Evolutionary conservation across 2,329 filamentous ascomycete genomes (phyloP).

Genomic region (Pseudogymnoascus sp.): DNA sequence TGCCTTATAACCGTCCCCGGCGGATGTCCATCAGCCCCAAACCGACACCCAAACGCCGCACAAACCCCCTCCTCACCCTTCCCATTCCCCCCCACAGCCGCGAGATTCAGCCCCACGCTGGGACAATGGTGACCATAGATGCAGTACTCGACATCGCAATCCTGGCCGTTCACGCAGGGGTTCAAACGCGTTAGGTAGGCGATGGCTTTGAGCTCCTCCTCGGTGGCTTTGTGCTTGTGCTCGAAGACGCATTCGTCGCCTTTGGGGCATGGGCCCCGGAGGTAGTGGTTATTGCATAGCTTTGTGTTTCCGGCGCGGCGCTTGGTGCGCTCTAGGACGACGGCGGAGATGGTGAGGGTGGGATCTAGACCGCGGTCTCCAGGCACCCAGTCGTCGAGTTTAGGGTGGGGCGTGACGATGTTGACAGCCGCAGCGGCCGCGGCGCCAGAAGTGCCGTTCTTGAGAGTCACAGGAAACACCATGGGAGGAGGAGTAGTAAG

Average conservation of each 20-base stretch:
- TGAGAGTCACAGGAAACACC: constrained; percentile 13
- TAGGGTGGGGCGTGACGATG: constrained; percentile 3
- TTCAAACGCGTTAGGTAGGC: constrained; percentile 48
- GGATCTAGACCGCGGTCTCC: constrained; percentile 47
- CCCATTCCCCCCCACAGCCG: constrained; percentile 37
- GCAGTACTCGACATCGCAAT: constrained; percentile 49
- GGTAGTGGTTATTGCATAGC: constrained; percentile 55
- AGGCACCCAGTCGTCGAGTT: constrained; percentile 41
- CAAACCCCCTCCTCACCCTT: constrained; percentile 45
- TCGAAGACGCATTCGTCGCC: constrained; percentile 48
- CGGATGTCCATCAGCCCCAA: constrained; percentile 44
- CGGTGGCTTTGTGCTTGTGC: constrained; percentile 45
- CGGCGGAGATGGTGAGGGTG: constrained; percentile 39
- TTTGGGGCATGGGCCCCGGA: constrained; percentile 49
- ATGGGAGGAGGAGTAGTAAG: constrained; percentile 16
- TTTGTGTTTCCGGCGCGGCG: constrained; percentile 47
- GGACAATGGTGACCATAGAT: constrained; percentile 52
- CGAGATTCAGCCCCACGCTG: constrained; percentile 16
- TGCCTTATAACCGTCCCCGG: constrained; percentile 39
- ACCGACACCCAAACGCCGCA: constrained; percentile 48
- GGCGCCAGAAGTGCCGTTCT: constrained; percentile 13
- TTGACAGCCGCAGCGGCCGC: constrained; percentile 13
- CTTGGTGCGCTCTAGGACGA: constrained; percentile 46
- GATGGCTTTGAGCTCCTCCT: constrained; percentile 49
- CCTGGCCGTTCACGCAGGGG: constrained; percentile 49